These are phyloP conservation scores for Podila horticola DNA, from an alignment of 192 early-diverging fungal species.

Conservation along the genomic window DNA sequence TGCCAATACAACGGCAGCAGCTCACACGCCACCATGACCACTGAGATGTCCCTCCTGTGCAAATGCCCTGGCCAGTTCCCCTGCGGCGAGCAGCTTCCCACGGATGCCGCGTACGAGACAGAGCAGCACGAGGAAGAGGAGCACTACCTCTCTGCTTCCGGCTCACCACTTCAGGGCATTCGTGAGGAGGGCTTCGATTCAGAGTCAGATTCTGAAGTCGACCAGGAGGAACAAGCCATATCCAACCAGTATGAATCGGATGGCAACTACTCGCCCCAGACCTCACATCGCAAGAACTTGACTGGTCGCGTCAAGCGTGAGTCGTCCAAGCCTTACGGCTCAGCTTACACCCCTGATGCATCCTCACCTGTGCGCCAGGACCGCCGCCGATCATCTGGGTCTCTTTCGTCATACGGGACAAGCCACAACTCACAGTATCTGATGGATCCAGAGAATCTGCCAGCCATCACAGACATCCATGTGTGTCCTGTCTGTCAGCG, in stretches of 20 bases:
- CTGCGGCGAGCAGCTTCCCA: slow-evolving; percentile 29
- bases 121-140: background rate
- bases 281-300: background rate
- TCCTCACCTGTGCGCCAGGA: slow-evolving; percentile 39
- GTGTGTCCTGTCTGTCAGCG: slow-evolving; percentile 46
- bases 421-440: slow-evolving; percentile 13
- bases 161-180: slow-evolving; percentile 23
- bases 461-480: slow-evolving; percentile 42
- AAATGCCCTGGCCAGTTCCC: slow-evolving; percentile 51
- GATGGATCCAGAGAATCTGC: slow-evolving; percentile 27
- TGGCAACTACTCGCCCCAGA: slow-evolving; percentile 17
- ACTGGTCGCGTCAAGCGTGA: slow-evolving; percentile 21
- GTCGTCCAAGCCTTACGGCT: slow-evolving; percentile 21
- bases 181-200: slow-evolving; percentile 27
- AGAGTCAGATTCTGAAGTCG: slow-evolving; percentile 32
- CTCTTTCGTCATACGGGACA: slow-evolving; percentile 18
- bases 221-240: slow-evolving; percentile 4
- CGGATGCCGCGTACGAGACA: background rate
- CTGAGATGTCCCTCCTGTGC: slow-evolving; percentile 39
- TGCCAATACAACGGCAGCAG: background rate
- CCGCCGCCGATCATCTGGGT: slow-evolving; percentile 36
- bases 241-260: slow-evolving; percentile 11
- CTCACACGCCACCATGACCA: slow-evolving; percentile 12
- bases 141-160: background rate
- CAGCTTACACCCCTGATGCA: slow-evolving; percentile 16